phyloP scores from a whole-genome alignment of 352 stramenopile species.

The Phytophthora europaea region DNA sequence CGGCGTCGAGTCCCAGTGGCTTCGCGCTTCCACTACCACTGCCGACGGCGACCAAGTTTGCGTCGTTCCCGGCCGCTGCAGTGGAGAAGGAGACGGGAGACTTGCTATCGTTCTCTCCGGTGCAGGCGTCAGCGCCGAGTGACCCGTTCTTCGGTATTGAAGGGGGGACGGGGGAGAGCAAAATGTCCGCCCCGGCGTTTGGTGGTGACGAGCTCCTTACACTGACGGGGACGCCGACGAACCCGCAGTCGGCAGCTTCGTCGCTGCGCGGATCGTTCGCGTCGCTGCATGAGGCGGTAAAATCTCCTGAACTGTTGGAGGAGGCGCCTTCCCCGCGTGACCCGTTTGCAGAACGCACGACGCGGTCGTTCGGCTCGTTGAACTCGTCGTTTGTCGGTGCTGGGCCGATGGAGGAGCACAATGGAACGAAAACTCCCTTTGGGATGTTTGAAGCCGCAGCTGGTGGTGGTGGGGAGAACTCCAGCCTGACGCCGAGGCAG shows the following conservation, averaged over 20 bases:
- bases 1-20: conserved; percentile 21
- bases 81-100: conserved; percentile 36
- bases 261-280: conserved; percentile 49
- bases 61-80: conserved; percentile 26
- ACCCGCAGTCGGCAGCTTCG: conserved; percentile 20
- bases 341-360: conserved; percentile 30
- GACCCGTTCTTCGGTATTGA: conserved; percentile 52
- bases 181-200: conserved; percentile 16
- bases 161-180: conserved; percentile 8
- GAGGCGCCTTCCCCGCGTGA: not conserved
- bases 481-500: conserved; percentile 10
- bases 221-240: conserved; percentile 21
- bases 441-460: conserved; percentile 21
- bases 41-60: conserved; percentile 25
- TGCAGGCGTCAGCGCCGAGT: conserved; percentile 30
- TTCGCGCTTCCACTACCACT: conserved; percentile 21
- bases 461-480: conserved; percentile 9
- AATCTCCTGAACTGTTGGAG: not conserved
- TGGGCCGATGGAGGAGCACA: conserved; percentile 24
- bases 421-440: conserved; percentile 18
- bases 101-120: conserved; percentile 74
- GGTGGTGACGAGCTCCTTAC: conserved; percentile 48
- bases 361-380: conserved; percentile 37
- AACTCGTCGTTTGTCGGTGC: conserved; percentile 39
- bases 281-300: conserved; percentile 35